Evolutionary conservation across 2,329 filamentous ascomycete genomes (phyloP), one percentile per base, ranked within the genome.

Genomic region (Epichloe typhina): DNA sequence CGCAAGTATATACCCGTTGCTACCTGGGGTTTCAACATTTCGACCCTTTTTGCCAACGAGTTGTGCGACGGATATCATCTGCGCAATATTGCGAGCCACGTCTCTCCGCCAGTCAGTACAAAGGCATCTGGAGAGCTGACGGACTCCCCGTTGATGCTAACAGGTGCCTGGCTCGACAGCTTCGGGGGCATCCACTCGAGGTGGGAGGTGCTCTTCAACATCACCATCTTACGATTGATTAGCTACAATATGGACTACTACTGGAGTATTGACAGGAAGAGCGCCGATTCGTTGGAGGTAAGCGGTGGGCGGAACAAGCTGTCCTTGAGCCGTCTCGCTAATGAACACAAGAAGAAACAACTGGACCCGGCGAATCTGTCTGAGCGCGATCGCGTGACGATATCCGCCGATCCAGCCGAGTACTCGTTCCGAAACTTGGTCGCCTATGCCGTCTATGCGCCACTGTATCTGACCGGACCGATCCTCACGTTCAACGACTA

Each of bases 401-500:
- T 84, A 40, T 82, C 93, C 0, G 88, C 90, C 4, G 76, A 80
- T 45, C 66, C 77, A 0, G 66, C 70, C 31, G 86, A 94, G 62
- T 98, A 81, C 62, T 80, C 71, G 23, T 88, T 93, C 68, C 81
- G 84, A 56, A 95, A 94, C 68, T 97, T 95, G 66, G 64, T 96
- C 44, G 89, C 86, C 43, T 98, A 96, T 65, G 73, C 83, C 39
- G 79, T 97, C 52, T 98, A 98, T 64, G 88, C 89, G 2, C 93
- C 93, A 0, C 77, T 98, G 1, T 98, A 97, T 66, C 77, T 98
- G 35, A 80, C 90, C 0, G 93, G 93, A 0, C 93, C 93, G 1
- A 95, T 98, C 61, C 66, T 98, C 54, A 97, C 90, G 12, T 98
- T 97, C 73, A 98, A 98, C 68, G 94, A 98, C 72, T 98, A 93